A percentile compares a stretch with the other conserved stretches of the same genome.
phyloP scores from a whole-genome alignment of 2,329 filamentous ascomycete species.

The Hypocreales sp. region DNA sequence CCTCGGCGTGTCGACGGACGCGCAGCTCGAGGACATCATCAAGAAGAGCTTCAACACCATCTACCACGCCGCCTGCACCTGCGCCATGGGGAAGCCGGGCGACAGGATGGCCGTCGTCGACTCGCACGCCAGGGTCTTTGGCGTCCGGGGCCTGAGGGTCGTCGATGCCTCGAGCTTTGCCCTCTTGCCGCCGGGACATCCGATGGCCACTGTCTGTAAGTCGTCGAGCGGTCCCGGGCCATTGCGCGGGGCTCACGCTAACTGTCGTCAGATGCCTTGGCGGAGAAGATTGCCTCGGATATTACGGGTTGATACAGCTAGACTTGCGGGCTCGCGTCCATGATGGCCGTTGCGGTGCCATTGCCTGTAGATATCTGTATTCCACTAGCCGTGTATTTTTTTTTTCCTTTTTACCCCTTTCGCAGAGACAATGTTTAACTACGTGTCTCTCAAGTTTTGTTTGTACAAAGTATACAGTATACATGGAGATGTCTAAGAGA shows the following conservation, averaged over 20 bases:
- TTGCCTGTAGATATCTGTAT: too few species aligned
- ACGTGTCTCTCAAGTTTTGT: too few species aligned
- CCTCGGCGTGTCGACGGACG: slow-evolving; percentile 20
- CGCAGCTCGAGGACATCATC: slow-evolving; percentile 21
- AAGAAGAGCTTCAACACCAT: slow-evolving; percentile 9
- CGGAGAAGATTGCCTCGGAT: slow-evolving; percentile 11
- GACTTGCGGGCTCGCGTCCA: neutral
- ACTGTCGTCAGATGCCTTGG: slow-evolving; percentile 6
- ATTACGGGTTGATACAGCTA: slow-evolving; percentile 2
- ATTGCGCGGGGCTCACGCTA: too few species aligned
- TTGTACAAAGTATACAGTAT: too few species aligned
- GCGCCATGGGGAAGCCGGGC: slow-evolving; percentile 17
- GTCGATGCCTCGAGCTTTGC: slow-evolving; percentile 42
- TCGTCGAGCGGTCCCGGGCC: too few species aligned
- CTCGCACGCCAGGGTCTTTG: slow-evolving; percentile 37
- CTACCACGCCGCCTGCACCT: slow-evolving; percentile 13
- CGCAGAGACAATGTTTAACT: too few species aligned
- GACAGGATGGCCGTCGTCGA: slow-evolving; percentile 43
- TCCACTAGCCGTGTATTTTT: too few species aligned
- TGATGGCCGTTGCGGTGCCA: neutral
- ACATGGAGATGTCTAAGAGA: too few species aligned
- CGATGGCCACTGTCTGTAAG: slow-evolving; percentile 7
- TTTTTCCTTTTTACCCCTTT: too few species aligned
- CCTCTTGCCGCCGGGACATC: slow-evolving; percentile 7
- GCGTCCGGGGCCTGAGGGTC: slow-evolving; percentile 37